These are phyloP conservation scores for Polysphondylium violaceum DNA, from an alignment of 78 protist species.

Conservation along the genomic window DNA sequence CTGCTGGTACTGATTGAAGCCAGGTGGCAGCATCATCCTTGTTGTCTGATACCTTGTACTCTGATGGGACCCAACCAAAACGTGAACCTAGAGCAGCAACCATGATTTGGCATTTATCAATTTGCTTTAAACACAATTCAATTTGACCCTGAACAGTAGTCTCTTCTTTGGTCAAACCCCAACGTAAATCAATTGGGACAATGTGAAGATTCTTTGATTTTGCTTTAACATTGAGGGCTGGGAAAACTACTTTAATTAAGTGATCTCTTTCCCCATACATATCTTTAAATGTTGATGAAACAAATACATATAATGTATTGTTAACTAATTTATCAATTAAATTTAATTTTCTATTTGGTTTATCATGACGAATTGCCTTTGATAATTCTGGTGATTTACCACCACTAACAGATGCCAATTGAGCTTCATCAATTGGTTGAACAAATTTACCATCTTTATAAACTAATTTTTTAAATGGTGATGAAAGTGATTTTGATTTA, in stretches of 20 bases:
- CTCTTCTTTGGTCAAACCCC: conserved; percentile 81
- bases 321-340: conserved; percentile 4
- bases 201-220: conserved; percentile 51
- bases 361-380: conserved; percentile 5
- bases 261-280: conserved; percentile 76
- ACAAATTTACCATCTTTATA: conserved; percentile 12
- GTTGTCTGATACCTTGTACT: conserved; percentile 15
- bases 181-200: conserved; percentile 72
- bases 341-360: conserved; percentile 8
- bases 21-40: conserved; percentile 9
- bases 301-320: conserved; percentile 47
- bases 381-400: conserved; percentile 1
- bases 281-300: conserved; percentile 79
- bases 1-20: conserved; percentile 26
- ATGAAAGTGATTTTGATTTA: conserved; percentile 34
- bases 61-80: conserved; percentile 72
- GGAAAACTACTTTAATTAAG: conserved; percentile 51
- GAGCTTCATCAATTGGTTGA: neutral
- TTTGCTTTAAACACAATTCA: conserved; percentile 59
- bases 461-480: conserved; percentile 59
- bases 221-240: conserved; percentile 53
- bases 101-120: conserved; percentile 55
- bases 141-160: conserved; percentile 66
- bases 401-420: neutral
- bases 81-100: conserved; percentile 46